Evolutionary conservation across 371 early-diverging fungal genomes (phyloP).

Genomic region (Apophysomyces trapeziformis): DNA sequence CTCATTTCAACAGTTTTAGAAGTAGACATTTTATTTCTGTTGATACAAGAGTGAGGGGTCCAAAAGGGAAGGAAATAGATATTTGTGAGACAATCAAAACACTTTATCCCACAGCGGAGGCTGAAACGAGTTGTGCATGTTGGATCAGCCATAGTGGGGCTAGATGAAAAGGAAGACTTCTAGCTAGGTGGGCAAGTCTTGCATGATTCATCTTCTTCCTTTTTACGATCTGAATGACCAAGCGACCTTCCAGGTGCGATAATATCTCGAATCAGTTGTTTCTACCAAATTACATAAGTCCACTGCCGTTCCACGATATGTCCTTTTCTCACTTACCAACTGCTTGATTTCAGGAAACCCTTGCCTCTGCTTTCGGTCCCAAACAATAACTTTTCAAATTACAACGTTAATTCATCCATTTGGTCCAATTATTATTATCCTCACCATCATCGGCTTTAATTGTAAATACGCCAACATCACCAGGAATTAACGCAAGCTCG

Average conservation of each 20-base stretch:
- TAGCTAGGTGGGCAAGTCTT: conserved; percentile 13
- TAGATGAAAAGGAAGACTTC: neutral
- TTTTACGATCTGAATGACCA: conserved; percentile 59
- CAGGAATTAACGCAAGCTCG: conserved; percentile 70
- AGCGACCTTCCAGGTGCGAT: conserved; percentile 69
- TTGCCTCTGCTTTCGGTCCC: conserved; percentile 68
- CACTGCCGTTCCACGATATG: neutral
- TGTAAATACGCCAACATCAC: conserved; percentile 62
- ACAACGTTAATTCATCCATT: neutral
- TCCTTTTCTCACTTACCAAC: conserved; percentile 35
- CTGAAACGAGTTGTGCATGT: neutral
- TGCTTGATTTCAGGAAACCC: conserved; percentile 79
- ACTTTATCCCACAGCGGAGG: conserved; percentile 5
- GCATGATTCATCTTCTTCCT: conserved; percentile 15
- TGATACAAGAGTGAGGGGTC: neutral
- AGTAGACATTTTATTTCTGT: neutral
- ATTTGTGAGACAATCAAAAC: neutral
- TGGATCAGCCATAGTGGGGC: too few relatives aligned
- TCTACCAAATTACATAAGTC: conserved; percentile 32
- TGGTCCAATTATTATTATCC: neutral
- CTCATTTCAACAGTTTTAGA: neutral
- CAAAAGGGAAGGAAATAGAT: neutral
- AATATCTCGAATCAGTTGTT: conserved; percentile 68
- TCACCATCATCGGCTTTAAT: conserved; percentile 65
- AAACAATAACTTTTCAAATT: conserved; percentile 47